phyloP scores from a whole-genome alignment of 768 basidiomycete species.

The Agaricus blazei region DNA sequence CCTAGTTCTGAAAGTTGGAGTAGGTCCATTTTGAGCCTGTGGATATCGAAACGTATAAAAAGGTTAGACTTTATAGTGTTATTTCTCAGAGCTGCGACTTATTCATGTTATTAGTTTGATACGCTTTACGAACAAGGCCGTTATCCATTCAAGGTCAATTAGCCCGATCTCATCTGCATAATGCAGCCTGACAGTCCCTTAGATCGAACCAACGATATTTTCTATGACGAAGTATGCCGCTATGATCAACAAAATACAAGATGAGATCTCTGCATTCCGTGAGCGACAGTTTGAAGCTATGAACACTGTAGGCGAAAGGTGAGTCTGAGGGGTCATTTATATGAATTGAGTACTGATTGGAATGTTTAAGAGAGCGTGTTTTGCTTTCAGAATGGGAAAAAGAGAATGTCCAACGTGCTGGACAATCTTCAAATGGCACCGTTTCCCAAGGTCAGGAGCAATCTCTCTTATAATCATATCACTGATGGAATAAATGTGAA shows the following conservation, averaged over 20 bases:
- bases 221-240: conserved; percentile 45
- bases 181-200: neutral
- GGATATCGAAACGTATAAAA: conserved; percentile 39
- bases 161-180: neutral
- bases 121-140: conserved; percentile 46
- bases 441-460: neutral
- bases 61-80: conserved; percentile 26
- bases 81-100: neutral
- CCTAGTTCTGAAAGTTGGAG: neutral
- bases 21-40: conserved; percentile 50
- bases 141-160: conserved; percentile 43
- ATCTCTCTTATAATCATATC: no score
- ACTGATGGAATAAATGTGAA: no score
- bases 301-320: conserved; percentile 36
- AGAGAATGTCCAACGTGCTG: neutral
- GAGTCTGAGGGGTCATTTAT: conserved; percentile 5
- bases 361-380: conserved; percentile 23
- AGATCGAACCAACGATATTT: conserved; percentile 48
- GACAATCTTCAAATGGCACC: neutral
- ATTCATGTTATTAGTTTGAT: conserved; percentile 35
- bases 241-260: conserved; percentile 35
- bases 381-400: conserved; percentile 5
- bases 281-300: conserved; percentile 31
- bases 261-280: conserved; percentile 38
- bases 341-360: conserved; percentile 39